phyloP scores from a whole-genome alignment of 1,284 basidiomycete genomes.

The Fomitopsis betulina region DNA sequence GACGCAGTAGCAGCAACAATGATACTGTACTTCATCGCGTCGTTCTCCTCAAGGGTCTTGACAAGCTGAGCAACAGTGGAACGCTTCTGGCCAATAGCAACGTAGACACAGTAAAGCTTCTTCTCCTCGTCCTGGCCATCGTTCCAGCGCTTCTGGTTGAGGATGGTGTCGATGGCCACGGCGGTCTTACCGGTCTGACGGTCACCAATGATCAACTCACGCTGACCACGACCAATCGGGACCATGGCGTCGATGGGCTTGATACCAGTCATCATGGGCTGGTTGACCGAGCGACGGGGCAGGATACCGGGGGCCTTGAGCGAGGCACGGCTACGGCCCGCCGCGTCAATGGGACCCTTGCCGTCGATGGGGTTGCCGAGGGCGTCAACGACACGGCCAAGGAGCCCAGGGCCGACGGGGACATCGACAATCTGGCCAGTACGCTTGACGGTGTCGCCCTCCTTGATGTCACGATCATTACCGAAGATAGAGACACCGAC shows the following conservation, averaged over 20 bases:
- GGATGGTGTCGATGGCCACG: constrained; percentile 98
- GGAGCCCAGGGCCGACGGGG: constrained; percentile 92
- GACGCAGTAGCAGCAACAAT: constrained; percentile 99
- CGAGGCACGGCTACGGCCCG: constrained; percentile 93
- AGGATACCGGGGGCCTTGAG: constrained; percentile 99
- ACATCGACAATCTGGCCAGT: constrained; percentile 99
- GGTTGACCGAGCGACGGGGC: constrained; percentile 98
- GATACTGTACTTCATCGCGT: constrained; percentile 99
- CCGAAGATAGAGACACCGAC: constrained; percentile 99
- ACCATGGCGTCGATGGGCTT: constrained; percentile 99
- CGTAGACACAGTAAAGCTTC: constrained; percentile 99
- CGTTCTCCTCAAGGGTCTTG: constrained; percentile 99
- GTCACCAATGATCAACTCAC: constrained; percentile 99
- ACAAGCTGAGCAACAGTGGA: constrained; percentile 99
- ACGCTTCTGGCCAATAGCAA: constrained; percentile 98
- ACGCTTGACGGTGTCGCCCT: constrained; percentile 99
- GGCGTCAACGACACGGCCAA: constrained; percentile 98
- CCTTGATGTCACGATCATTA: constrained; percentile 99
- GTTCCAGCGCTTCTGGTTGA: constrained; percentile 99
- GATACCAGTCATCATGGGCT: constrained; percentile 99
- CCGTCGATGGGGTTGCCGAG: constrained; percentile 99
- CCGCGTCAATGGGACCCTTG: constrained; percentile 94
- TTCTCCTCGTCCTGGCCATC: constrained; percentile 93
- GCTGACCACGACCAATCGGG: constrained; percentile 99
- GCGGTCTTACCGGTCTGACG: constrained; percentile 99